phyloP scores from a whole-genome alignment of 176 grass and related monocot genomes.

The Guadua angustifolia region DNA sequence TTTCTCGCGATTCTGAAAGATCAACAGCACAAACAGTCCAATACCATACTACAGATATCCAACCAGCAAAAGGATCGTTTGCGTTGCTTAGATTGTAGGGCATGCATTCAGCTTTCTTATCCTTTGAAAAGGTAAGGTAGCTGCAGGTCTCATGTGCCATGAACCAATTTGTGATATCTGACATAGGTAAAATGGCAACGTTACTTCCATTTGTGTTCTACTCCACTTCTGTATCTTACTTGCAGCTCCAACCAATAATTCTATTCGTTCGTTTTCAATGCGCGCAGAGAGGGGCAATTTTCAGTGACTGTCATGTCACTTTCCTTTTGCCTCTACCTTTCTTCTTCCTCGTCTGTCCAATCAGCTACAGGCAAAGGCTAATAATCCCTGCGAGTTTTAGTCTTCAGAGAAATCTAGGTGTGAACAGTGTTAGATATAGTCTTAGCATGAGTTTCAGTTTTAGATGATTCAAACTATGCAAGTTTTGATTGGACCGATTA shows the following conservation, averaged over 20 bases:
- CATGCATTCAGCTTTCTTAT: not conserved
- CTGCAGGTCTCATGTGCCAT: not conserved
- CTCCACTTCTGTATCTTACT: not conserved
- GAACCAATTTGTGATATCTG: not conserved
- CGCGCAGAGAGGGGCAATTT: not conserved
- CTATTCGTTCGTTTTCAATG: not conserved
- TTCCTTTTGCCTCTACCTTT: not conserved
- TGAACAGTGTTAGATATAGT: no score
- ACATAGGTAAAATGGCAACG: no score
- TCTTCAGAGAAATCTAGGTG: not conserved
- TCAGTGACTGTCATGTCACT: conserved; percentile 7
- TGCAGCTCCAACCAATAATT: not conserved
- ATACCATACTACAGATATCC: not conserved
- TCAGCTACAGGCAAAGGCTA: not conserved
- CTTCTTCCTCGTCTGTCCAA: not conserved
- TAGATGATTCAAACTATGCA: no score
- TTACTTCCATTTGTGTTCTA: no score
- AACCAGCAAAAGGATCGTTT: not conserved
- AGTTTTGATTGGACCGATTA: no score
- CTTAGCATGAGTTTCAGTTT: no score
- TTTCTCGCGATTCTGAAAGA: not conserved
- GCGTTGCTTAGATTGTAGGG: not conserved
- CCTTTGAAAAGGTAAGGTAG: not conserved
- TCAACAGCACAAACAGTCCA: conserved; percentile 8
- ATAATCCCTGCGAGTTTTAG: not conserved